Base-by-base conservation (phyloP, 257 asterid genomes). In the Euphrasia confusa region DNA sequence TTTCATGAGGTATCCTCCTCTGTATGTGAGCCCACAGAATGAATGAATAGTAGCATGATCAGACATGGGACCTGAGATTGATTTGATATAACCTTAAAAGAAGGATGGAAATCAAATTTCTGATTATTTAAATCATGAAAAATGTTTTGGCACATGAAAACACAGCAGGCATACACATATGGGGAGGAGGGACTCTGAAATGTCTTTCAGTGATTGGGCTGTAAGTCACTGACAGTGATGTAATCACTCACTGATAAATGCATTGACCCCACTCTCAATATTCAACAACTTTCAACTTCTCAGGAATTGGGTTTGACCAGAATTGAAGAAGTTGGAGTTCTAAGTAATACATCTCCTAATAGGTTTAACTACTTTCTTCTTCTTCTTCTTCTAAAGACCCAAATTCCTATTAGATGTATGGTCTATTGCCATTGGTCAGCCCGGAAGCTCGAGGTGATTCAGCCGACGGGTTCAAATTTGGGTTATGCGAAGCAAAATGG, bases 161-260 rank as follows among this genome's bases (percentile, higher is more conserved):
- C 30, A 55, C 71, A 58, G 45, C 49, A 70, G 68, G 74, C 69
- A 69, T 35, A 35, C 8, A 10, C 40, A 69, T 54, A 35, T 62
- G 68, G 59, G 68, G 59, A 53, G 73, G 39, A 42, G n/a, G 55
- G 45, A 66, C 35, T 40, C 66, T 70, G 67, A 72, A 26, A 54
- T 69, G 79, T 76, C 73, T 65, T 61, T 68, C 79, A 67, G 71
- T 67, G 71, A 65, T 35, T 57, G 67, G 66, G 77, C 62, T 67
- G 62, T 66, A 42, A 60, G 37, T 54, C 60, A 54, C 50, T 65
- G 67, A 62, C 3, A 35, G 60, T 77, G 74, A 82, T 73, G 73
- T 76, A 79, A 76, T 69, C 39, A 55, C 68, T 68, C 79, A 67
- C 77, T 72, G 78, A 66, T 1, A 5, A 54, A 12, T 66, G 21